Base-by-base conservation (phyloP, 441 rosid genomes). In the Syzygium malaccense region DNA sequence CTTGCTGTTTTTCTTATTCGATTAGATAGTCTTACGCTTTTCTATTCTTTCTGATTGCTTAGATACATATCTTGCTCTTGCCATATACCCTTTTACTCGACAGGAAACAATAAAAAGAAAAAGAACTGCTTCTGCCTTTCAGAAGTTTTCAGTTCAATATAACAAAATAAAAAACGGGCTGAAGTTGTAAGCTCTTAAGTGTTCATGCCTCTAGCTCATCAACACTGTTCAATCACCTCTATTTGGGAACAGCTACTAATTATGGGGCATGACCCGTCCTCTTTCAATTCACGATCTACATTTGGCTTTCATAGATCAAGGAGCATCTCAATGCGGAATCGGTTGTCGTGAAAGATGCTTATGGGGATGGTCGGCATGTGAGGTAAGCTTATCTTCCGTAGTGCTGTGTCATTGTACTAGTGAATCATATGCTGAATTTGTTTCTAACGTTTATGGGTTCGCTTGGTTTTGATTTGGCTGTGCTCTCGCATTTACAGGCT, bases 341-440 rank as follows among this genome's bases (percentile, higher is more conserved):
- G 9, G 99, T 96, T 71, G 86, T 89, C 33, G 99, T 97, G 32
- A 94, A 92, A 88, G 99, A 96, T 93, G 96, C 97, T 89, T 94
- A 95, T 90, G 99, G 99, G 32, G 99, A 97, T 90, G 99, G 99
- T 55, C 94, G 98, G 17, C 99, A 97, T 93, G 99, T 97, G 88
- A 92, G 96, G 99, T 97, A 91, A 88, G 89, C 88, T 51, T 45
- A 54, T 20, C 68, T n/a, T 86, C n/a, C 84, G 17, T 37, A 49
- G 49, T 37, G 51, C 83, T 41, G 83, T 10, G 2, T 23, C 51
- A 41, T 41, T 75, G n/a, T 41, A 14, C 51, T 41, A 41, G n/a
- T 75, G 83, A 41, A 75, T n/a, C 83, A 75, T 75, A 23, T 75
- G 83, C n/a, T 75, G 53, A 23, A 75, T 23, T 25, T 75, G 51